phyloP scores from a whole-genome alignment of 768 basidiomycete genomes.

The Amanita inopinata region DNA sequence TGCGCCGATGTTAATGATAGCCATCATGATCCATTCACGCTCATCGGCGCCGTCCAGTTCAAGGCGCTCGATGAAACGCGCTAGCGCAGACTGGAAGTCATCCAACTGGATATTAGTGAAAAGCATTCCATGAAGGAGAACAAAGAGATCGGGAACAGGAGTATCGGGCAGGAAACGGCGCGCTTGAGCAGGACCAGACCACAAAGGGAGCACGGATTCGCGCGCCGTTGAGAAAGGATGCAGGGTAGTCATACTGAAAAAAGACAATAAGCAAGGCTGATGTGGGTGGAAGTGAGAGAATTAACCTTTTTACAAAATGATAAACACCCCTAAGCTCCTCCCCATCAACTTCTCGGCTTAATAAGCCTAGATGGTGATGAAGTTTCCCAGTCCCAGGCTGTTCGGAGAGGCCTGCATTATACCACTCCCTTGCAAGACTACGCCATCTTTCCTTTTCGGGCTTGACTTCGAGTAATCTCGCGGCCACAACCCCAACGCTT shows the following conservation, averaged over 20 bases:
- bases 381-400: conserved; percentile 91
- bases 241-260: conserved; percentile 74
- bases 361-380: conserved; percentile 87
- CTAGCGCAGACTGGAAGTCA: conserved; percentile 74
- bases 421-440: conserved; percentile 87
- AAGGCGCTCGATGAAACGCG: conserved; percentile 80
- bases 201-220: conserved; percentile 84
- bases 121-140: conserved; percentile 92
- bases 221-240: conserved; percentile 84
- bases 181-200: conserved; percentile 67
- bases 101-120: conserved; percentile 95
- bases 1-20: conserved; percentile 68
- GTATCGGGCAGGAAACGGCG: conserved; percentile 73
- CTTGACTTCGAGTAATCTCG: conserved; percentile 73
- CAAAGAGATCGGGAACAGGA: conserved; percentile 67
- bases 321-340: conserved; percentile 84
- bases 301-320: conserved; percentile 91
- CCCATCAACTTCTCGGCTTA: conserved; percentile 73
- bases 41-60: conserved; percentile 73
- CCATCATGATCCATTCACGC: conserved; percentile 98
- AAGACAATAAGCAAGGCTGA: neutral
- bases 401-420: conserved; percentile 74
- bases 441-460: conserved; percentile 92
- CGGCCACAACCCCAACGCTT: conserved; percentile 81
- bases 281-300: conserved; percentile 9